Base-by-base conservation (phyloP, 441 rosid species). In the Pelargonium fulgidum region DNA sequence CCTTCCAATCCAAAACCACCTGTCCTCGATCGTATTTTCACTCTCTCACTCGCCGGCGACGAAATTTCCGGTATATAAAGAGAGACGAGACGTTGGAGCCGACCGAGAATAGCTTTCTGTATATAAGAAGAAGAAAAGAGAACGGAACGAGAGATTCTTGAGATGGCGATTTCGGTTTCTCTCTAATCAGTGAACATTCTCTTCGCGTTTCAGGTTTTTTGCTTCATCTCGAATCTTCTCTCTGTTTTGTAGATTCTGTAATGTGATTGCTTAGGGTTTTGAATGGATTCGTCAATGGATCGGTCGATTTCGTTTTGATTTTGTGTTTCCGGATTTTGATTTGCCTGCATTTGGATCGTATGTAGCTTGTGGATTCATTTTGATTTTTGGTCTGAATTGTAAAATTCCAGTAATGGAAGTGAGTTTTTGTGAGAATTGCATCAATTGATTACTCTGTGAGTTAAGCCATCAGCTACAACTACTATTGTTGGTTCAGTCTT, bases 21-120 rank as follows among this genome's bases (percentile, higher is more conserved):
- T 59, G 64, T 59, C 64, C 64, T 59, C 64, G 64, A 59, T 59
- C 64, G 64, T 59, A 33, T 20, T 20, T 59, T 59, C 64, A 33
- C 64, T 59, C 36, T 13, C 64, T 59, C 64, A n/a, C 36, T 59
- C 36, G 64, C 64, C 64, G 64, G 64, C 36, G 36, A 20, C 50
- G n/a, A 9, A 45, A 22, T 19, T 10, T 5, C 64, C 20, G 33
- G 24, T 1, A 22, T 22, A 22, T 22, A 22, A 20, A 12, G 13
- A 20, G 29, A 20, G 33, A 58, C 62, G 26, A 58, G 20, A 13
- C 1, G 5, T 58, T 26, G 63, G 20, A 19, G 63, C 33, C n/a
- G 29, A 59, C n/a, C 1, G 64, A 22, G 64, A 59, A 8, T n/a
- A 59, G 64, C 64, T 9, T 6, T 20, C 50, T 11, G 50, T 11